These are phyloP conservation scores for Pythium volutum DNA, from an alignment of 352 stramenopile genomes.

Conservation along the genomic window DNA sequence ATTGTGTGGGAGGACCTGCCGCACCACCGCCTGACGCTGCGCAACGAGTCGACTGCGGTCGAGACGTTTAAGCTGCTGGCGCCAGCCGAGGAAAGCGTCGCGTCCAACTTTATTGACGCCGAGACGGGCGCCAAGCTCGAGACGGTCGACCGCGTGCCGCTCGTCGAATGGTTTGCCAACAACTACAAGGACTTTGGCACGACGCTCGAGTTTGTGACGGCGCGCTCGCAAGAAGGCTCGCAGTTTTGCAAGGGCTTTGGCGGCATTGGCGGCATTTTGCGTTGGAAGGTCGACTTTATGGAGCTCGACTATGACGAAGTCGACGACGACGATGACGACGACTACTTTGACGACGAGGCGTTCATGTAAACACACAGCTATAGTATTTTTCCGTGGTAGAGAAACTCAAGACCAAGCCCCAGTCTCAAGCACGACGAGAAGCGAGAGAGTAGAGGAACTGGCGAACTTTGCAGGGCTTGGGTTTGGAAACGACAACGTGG, in stretches of 20 bases:
- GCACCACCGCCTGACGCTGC: slow-evolving; percentile 92
- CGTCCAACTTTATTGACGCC: slow-evolving; percentile 94
- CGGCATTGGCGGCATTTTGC: slow-evolving; percentile 97
- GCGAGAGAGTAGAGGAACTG: background rate
- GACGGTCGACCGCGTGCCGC: slow-evolving; percentile 93
- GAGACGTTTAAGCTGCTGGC: slow-evolving; percentile 84
- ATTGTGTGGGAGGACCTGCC: slow-evolving; percentile 99
- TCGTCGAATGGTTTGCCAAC: slow-evolving; percentile 99
- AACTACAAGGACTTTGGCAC: slow-evolving; percentile 99
- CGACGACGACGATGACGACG: slow-evolving; percentile 88
- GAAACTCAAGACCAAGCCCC: background rate
- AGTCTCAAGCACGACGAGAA: no score
- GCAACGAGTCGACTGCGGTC: slow-evolving; percentile 91
- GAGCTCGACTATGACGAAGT: slow-evolving; percentile 93
- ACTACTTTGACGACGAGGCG: slow-evolving; percentile 82
- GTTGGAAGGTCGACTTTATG: slow-evolving; percentile 99
- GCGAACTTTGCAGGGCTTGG: no score
- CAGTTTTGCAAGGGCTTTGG: slow-evolving; percentile 99
- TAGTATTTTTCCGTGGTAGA: slow-evolving; percentile 34
- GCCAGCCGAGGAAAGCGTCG: slow-evolving; percentile 89
- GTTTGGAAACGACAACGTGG: background rate
- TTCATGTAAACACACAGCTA: slow-evolving; percentile 75
- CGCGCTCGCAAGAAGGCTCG: slow-evolving; percentile 96
- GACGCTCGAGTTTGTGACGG: slow-evolving; percentile 98
- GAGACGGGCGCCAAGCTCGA: slow-evolving; percentile 97